These are phyloP conservation scores for Oryza brachyantha DNA, from an alignment of 176 grass and related monocot species.

Conservation along the genomic window DNA sequence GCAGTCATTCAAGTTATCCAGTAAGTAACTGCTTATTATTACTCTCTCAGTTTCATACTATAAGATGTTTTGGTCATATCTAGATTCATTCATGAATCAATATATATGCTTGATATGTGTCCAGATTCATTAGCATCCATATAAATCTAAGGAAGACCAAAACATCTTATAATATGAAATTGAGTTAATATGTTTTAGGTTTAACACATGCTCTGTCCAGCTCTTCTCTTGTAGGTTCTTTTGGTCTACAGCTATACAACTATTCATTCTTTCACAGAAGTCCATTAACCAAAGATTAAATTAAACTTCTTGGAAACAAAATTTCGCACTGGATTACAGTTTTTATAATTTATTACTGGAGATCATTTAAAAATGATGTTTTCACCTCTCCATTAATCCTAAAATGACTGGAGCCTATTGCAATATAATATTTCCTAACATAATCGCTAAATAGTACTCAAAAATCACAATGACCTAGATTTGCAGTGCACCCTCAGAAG, in stretches of 20 bases:
- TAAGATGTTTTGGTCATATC: too few relatives aligned
- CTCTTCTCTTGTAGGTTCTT: neutral
- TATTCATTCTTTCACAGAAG: neutral
- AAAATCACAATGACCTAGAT: neutral
- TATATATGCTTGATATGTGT: too few relatives aligned
- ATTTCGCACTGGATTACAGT: neutral
- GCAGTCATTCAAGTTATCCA: conserved; percentile 74
- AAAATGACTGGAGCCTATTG: neutral
- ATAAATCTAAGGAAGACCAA: too few relatives aligned
- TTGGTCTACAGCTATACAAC: neutral
- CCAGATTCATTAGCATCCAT: too few relatives aligned
- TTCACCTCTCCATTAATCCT: neutral
- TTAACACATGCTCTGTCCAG: neutral
- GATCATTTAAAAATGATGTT: neutral
- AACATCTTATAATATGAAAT: too few relatives aligned
- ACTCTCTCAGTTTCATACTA: too few relatives aligned
- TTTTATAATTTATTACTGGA: neutral
- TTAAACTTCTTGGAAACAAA: neutral
- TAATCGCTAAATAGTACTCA: neutral
- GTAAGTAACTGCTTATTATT: conserved; percentile 58
- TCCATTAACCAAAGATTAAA: neutral
- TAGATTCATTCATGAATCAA: too few relatives aligned
- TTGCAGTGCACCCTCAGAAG: neutral
- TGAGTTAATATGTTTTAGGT: neutral
- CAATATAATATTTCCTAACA: neutral